Evolutionary conservation across 2,329 filamentous ascomycete species (phyloP), one percentile per base, ranked within the genome.

Genomic region (Coccinonectria pachysandricola): DNA sequence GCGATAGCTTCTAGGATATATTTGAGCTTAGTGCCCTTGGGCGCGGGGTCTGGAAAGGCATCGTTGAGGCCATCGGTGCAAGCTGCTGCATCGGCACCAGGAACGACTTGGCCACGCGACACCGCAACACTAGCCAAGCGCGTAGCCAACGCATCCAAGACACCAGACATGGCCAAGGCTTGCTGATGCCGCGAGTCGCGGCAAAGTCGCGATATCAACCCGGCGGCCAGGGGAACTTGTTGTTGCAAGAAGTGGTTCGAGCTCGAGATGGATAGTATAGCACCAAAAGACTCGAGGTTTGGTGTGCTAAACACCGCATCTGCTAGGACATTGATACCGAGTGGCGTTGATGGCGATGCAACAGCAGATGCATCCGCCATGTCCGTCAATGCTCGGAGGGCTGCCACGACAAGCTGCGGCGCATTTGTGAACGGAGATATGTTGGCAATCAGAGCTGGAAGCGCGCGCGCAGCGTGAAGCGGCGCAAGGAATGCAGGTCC

Each of bases 401-500:
- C 75, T 14, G 82, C 75, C 9, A 84, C 63, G 13, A 82, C 66
- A 24, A 93, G 66, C 39, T 75, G 70, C 3, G 75, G 60, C 12
- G 76, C 70, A 32, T 73, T 75, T 32, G 72, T 68, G 30, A 55
- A 58, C 0, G 79, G 75, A 20, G 79, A 77, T n/a, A 86, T 59
- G 33, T 76, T 72, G 40, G 71, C 61, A 31, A 93, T 60, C 30
- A 93, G 65, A n/a, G 71, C 68, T 6, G 75, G 66, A n/a, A 92
- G 59, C 7, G 75, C 65, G 31, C 67, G 65, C 28, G 76, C 75
- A 14, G 76, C 69, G 35, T 85, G 64, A 15, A 96, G 63, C 10
- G 86, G 81, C 6, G 67, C 59, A 21, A 94, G 68, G 53, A 91
- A 94, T 10, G 78, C 62, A 22, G 84, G 73, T 5, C 88, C 87